A percentile compares a stretch with the other conserved stretches of the same genome.
Evolutionary conservation across 2,329 filamentous ascomycete genomes (phyloP).

Genomic region (Apiospora saccharicola): DNA sequence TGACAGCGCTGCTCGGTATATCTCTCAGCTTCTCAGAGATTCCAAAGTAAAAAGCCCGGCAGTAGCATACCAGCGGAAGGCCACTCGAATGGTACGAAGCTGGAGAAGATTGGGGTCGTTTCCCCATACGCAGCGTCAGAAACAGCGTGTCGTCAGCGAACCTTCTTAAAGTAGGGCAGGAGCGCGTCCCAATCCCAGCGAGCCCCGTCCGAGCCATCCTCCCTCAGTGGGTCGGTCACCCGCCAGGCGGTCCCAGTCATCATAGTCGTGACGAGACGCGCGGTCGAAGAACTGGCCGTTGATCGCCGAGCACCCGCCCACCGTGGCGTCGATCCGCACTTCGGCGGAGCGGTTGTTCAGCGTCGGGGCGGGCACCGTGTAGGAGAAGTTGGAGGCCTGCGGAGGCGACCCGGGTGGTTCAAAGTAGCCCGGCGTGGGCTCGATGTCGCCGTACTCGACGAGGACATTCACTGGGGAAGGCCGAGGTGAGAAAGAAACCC

Average conservation of each 20-base stretch:
- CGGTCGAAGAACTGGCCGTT: slow-evolving; percentile 50
- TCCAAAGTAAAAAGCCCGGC: not conserved
- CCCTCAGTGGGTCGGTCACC: slow-evolving; percentile 36
- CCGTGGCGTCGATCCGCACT: slow-evolving; percentile 42
- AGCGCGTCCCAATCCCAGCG: slow-evolving; percentile 47
- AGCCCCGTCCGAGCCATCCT: slow-evolving; percentile 27
- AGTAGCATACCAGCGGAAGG: slow-evolving; percentile 11
- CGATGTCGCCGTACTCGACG: slow-evolving; percentile 29
- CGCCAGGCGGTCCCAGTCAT: slow-evolving; percentile 45
- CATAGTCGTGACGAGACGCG: slow-evolving; percentile 44
- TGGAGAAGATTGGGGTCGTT: slow-evolving; percentile 42
- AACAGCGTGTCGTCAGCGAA: slow-evolving; percentile 22
- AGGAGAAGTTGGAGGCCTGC: not conserved
- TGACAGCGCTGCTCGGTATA: not conserved
- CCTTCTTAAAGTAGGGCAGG: slow-evolving; percentile 47
- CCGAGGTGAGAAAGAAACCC: too few species aligned
- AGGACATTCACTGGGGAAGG: slow-evolving; percentile 30
- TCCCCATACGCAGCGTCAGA: slow-evolving; percentile 39
- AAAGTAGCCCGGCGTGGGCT: slow-evolving; percentile 19
- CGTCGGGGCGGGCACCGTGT: slow-evolving; percentile 21
- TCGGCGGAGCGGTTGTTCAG: slow-evolving; percentile 38
- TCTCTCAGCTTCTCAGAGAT: slow-evolving; percentile 25
- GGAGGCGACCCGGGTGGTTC: slow-evolving; percentile 22
- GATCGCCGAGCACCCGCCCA: slow-evolving; percentile 46
- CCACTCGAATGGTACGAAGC: slow-evolving; percentile 44